Evolutionary conservation across 805 yeast species (phyloP), one percentile per base, ranked within the genome.

Genomic region (Kregervanrija delftensis): DNA sequence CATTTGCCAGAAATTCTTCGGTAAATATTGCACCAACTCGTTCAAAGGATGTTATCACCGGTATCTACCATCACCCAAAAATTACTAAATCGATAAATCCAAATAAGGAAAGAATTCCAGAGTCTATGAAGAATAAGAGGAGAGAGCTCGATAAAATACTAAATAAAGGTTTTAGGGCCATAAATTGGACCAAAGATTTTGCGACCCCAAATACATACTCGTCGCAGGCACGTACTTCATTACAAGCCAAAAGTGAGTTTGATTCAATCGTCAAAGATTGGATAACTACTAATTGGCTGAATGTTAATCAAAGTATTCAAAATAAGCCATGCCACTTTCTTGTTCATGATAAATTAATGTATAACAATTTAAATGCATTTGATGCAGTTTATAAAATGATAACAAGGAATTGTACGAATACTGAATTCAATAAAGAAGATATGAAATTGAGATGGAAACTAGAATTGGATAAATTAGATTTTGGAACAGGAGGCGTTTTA

Each of bases 281-380:
- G 60, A 51, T 49, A 13, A 44, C 49, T 9, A 53, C 58, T 11
- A 48, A 54, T 17, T 54, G 55, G 58, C 39, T 52, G 5, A 45
- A 47, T 14, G 46, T 30, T 6, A 48, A 46, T 11, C 52, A 46
- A 12, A 35, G 41, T 8, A 50, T 49, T 30, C 51, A 46, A 34
- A 37, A 40, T 8, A 47, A 39, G 31, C 52, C 49, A 14, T 58
- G 53, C 16, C 61, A 57, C 42, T 49, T 60, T 14, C 39, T 61
- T 6, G 37, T 60, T 11, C 65, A 61, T 46, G 65, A 61, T 41
- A 53, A 49, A 39, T 33, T 60, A 9, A 14, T 59, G 8, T 56
- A 43, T 33, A 42, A 43, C 3, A 51, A 56, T 22, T 30, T 53
- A 11, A 50, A 56, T 8, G 34, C 53, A 6, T 41, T 54, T 34